phyloP scores from a whole-genome alignment of 1,139 yeast genomes.

The Geotrichum citri-aurantii region DNA sequence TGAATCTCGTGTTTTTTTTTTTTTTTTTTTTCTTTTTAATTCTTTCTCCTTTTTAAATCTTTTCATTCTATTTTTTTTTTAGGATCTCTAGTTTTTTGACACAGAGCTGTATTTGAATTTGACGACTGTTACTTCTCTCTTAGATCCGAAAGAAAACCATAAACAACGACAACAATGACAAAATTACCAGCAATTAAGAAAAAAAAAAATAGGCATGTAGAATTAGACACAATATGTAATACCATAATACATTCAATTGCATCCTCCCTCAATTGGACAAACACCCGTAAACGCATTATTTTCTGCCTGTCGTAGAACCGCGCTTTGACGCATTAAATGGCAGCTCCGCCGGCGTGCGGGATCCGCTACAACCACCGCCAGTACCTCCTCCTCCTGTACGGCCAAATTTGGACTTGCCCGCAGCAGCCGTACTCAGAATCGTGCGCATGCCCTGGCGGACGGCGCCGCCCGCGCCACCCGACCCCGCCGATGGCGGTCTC shows the following conservation, averaged over 20 bases:
- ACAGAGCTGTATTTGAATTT: no score
- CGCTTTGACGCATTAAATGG: not conserved
- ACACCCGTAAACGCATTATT: not conserved
- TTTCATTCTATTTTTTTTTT: not conserved
- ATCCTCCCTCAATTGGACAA: no score
- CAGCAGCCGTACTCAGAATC: not conserved
- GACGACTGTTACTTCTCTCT: no score
- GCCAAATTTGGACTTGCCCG: not conserved
- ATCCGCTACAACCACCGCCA: not conserved
- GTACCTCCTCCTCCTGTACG: not conserved
- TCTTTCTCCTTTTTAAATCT: not conserved
- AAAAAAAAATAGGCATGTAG: no score
- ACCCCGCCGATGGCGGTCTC: constrained; percentile 1
- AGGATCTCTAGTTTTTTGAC: no score
- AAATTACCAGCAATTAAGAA: no score
- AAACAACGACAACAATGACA: no score
- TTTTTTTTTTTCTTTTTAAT: no score
- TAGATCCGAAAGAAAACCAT: no score
- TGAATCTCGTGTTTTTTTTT: not conserved
- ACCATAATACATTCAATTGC: no score
- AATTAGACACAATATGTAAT: no score
- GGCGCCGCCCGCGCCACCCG: not conserved
- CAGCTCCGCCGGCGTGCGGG: not conserved
- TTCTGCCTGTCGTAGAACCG: not conserved
- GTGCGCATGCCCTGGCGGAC: not conserved